Evolutionary conservation across 2,329 filamentous ascomycete genomes (phyloP).

Genomic region (Hypoxylon sp.): DNA sequence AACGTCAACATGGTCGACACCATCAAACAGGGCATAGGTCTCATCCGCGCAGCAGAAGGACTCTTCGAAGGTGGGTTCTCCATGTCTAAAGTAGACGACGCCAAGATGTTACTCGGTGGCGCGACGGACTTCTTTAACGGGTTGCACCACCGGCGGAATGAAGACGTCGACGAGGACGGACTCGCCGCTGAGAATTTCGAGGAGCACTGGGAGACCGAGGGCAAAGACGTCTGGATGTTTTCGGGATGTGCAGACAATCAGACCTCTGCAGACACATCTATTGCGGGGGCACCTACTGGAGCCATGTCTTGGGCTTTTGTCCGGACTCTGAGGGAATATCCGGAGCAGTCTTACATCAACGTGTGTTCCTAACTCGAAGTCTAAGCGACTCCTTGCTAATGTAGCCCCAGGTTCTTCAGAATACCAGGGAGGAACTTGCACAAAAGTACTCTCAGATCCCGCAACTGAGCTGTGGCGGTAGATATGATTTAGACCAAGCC

Average conservation of each 20-base stretch:
- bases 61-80: conserved; percentile 66
- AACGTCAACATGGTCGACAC: conserved; percentile 70
- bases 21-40: conserved; percentile 64
- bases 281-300: conserved; percentile 55
- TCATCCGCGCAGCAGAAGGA: conserved; percentile 65
- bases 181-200: conserved; percentile 61
- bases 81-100: conserved; percentile 63
- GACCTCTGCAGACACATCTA: conserved; percentile 58
- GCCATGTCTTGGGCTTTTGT: conserved; percentile 60
- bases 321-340: conserved; percentile 53
- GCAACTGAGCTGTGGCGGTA: conserved; percentile 51
- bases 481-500: conserved; percentile 50
- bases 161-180: conserved; percentile 61
- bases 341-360: conserved; percentile 54
- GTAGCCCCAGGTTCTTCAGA: conserved; percentile 49
- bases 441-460: conserved; percentile 54
- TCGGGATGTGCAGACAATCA: conserved; percentile 59
- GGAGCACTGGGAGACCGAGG: conserved; percentile 58
- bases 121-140: conserved; percentile 69
- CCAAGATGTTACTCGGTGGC: conserved; percentile 66
- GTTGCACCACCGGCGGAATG: conserved; percentile 61
- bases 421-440: conserved; percentile 49
- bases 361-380: conserved; percentile 34
- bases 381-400: conserved; percentile 3
- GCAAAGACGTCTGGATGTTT: conserved; percentile 61